phyloP scores from a whole-genome alignment of 2,329 filamentous ascomycete genomes.

The Aureobasidium sp. region DNA sequence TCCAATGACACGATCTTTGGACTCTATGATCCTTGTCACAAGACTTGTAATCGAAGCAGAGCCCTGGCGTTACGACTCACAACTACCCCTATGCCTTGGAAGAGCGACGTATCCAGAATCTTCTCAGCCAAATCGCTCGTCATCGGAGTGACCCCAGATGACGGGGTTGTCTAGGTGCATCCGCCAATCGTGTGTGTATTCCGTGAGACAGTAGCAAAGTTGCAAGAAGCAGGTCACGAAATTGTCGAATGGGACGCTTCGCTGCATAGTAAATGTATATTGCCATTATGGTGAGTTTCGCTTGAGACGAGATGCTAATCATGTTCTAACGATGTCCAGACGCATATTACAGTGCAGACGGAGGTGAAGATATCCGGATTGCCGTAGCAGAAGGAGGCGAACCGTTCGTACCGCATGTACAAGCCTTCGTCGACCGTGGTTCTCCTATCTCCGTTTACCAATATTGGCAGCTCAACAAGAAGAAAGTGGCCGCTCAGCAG shows the following conservation, averaged over 20 bases:
- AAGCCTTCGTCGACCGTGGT: conserved; percentile 60
- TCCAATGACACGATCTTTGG: conserved; percentile 60
- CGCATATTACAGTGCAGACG: conserved; percentile 67
- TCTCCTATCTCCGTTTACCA: conserved; percentile 66
- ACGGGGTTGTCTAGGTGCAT: conserved; percentile 31
- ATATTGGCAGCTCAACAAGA: conserved; percentile 73
- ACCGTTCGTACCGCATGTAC: conserved; percentile 65
- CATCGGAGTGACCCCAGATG: conserved; percentile 30
- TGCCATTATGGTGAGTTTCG: conserved; percentile 56
- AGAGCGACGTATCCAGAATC: conserved; percentile 29
- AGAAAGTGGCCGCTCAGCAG: conserved; percentile 60
- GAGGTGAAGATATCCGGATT: conserved; percentile 67
- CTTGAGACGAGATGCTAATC: no score
- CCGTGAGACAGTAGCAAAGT: conserved; percentile 20
- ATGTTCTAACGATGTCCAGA: conserved; percentile 46
- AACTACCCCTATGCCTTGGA: conserved; percentile 49
- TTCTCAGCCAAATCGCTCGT: conserved; percentile 25
- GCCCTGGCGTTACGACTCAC: conserved; percentile 49
- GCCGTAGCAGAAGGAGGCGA: conserved; percentile 64
- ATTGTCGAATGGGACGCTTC: conserved; percentile 43
- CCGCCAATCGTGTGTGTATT: conserved; percentile 28
- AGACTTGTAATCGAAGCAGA: conserved; percentile 34
- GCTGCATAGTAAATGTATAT: conserved; percentile 65
- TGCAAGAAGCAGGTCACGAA: conserved; percentile 44
- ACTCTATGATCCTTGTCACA: conserved; percentile 53